phyloP scores from a whole-genome alignment of 2,329 filamentous ascomycete genomes.

The Talaromyces rugulosus region DNA sequence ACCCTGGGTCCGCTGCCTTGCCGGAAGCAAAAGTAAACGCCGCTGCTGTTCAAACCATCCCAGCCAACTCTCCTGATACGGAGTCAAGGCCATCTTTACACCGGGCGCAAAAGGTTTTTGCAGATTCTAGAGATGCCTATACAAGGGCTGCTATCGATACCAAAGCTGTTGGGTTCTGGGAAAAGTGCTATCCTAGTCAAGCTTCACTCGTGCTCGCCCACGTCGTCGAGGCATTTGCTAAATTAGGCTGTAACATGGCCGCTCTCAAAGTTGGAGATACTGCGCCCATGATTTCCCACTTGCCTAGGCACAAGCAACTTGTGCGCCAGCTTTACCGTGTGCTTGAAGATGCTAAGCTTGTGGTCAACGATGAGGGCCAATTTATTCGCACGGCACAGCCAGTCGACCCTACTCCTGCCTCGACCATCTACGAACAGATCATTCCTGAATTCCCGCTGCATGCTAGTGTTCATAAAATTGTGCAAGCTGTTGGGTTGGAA shows the following conservation, averaged over 20 bases:
- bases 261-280: conserved; percentile 1
- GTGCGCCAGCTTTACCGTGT: conserved; percentile 31
- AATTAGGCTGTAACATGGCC: conserved; percentile 8
- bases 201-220: conserved; percentile 6
- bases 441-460: conserved; percentile 23
- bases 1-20: not conserved
- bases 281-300: not conserved
- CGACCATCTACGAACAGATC: conserved; percentile 25
- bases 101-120: conserved; percentile 2
- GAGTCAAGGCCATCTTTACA: conserved; percentile 1
- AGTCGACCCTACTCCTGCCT: conserved; percentile 19
- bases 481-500: conserved; percentile 17
- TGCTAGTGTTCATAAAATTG: conserved; percentile 21
- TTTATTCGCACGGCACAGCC: conserved; percentile 27
- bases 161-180: conserved; percentile 4
- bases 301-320: conserved; percentile 24
- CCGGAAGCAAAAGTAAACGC: not conserved
- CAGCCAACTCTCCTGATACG: not conserved
- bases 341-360: conserved; percentile 26
- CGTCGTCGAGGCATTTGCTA: conserved; percentile 6
- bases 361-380: conserved; percentile 21
- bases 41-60: not conserved
- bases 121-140: conserved; percentile 5
- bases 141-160: conserved; percentile 3
- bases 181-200: conserved; percentile 7